phyloP scores from a whole-genome alignment of 164 flowering plant species.

The Berberis thunbergii region DNA sequence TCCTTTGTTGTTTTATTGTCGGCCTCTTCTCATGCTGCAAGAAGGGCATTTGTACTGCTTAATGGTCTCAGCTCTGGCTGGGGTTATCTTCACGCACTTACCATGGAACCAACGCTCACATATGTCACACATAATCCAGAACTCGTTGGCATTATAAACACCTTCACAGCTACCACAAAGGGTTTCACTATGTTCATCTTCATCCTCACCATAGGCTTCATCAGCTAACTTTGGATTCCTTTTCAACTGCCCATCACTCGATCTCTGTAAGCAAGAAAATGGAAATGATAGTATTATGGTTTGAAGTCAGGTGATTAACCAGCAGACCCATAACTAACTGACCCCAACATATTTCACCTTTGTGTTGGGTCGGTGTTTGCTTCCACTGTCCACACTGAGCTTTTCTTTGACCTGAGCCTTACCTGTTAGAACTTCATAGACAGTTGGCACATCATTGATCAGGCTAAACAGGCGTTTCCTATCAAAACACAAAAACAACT shows the following conservation, averaged over 20 bases:
- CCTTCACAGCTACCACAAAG: slow-evolving; percentile 91
- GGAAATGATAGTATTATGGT: neutral
- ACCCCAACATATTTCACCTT: slow-evolving; percentile 29
- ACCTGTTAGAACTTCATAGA: slow-evolving; percentile 78
- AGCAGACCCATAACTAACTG: neutral
- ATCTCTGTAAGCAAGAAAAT: neutral
- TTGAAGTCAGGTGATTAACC: neutral
- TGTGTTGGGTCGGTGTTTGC: slow-evolving; percentile 51
- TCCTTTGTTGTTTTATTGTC: slow-evolving; percentile 24
- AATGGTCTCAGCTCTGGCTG: slow-evolving; percentile 83
- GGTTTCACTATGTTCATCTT: slow-evolving; percentile 83
- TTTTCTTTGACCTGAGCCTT: slow-evolving; percentile 66
- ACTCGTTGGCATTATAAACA: slow-evolving; percentile 73
- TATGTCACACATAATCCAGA: slow-evolving; percentile 85
- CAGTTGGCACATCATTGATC: slow-evolving; percentile 86
- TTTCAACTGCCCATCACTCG: slow-evolving; percentile 63
- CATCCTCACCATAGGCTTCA: slow-evolving; percentile 66
- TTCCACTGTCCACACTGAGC: slow-evolving; percentile 66
- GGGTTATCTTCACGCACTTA: slow-evolving; percentile 92
- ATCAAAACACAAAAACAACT: slow-evolving; percentile 9
- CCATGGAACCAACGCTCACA: slow-evolving; percentile 94
- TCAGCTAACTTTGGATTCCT: slow-evolving; percentile 54
- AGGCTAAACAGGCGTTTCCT: slow-evolving; percentile 80
- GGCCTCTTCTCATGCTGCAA: slow-evolving; percentile 74
- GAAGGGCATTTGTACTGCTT: slow-evolving; percentile 96